Evolutionary conservation across 305 asterid species (phyloP).

Genomic region (Withania somnifera): DNA sequence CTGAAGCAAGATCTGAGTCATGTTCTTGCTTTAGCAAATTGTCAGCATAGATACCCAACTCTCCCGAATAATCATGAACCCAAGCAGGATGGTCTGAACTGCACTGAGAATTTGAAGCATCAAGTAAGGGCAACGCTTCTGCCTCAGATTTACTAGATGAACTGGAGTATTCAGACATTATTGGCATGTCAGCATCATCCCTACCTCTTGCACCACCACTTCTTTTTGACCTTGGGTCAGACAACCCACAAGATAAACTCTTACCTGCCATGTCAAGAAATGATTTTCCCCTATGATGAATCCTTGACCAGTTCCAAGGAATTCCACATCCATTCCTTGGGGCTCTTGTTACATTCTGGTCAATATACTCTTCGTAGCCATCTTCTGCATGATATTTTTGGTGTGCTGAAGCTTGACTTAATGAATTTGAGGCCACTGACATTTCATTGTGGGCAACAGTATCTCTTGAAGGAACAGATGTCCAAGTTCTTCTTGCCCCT

Average conservation of each 20-base stretch:
- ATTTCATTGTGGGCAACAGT: constrained; percentile 52
- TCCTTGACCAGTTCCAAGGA: constrained; percentile 94
- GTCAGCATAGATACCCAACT: constrained; percentile 73
- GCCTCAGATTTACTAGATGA: constrained; percentile 61
- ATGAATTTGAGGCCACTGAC: constrained; percentile 86
- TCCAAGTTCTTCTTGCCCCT: constrained; percentile 53
- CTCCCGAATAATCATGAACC: constrained; percentile 85
- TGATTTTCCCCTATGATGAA: constrained; percentile 80
- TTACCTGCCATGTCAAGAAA: constrained; percentile 85
- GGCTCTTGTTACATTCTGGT: constrained; percentile 34
- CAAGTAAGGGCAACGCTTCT: constrained; percentile 82
- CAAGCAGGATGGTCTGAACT: constrained; percentile 57
- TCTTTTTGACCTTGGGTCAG: constrained; percentile 62
- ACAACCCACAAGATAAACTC: constrained; percentile 88
- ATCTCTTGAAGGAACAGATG: constrained; percentile 40
- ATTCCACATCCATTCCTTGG: constrained; percentile 82
- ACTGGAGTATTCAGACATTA: constrained; percentile 47
- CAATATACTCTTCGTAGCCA: constrained; percentile 29
- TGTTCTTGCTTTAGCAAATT: constrained; percentile 56
- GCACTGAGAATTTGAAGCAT: constrained; percentile 66
- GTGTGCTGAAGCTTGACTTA: constrained; percentile 35
- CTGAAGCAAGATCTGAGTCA: constrained; percentile 76
- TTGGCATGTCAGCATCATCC: constrained; percentile 38
- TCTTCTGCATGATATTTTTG: constrained; percentile 29
- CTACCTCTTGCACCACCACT: constrained; percentile 33